A percentile compares a stretch with the other conserved stretches of the same genome.
Conservation (phyloP, 148 eudicot species). For the Fallopia convolvulus region DNA sequence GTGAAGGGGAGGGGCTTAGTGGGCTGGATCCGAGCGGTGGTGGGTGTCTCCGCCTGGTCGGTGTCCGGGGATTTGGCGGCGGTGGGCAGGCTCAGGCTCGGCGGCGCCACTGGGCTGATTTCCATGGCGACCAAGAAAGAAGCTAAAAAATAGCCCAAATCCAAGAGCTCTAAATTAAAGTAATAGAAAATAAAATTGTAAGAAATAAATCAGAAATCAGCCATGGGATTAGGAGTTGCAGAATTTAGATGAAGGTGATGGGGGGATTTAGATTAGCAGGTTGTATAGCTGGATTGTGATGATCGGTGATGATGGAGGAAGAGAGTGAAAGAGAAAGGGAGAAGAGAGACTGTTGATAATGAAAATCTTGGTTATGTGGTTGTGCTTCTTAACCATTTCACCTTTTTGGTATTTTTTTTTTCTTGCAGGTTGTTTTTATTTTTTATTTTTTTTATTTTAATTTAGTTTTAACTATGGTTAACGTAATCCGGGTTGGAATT, state of each 20-base stretch:
- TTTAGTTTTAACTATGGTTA: not conserved
- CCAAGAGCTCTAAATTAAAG: not conserved
- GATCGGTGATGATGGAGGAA: not conserved
- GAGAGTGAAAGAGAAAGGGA: conserved; percentile 11
- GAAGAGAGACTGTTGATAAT: conserved; percentile 34
- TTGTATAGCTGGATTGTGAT: conserved; percentile 9
- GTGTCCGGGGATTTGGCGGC: conserved; percentile 4
- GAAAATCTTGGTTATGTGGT: conserved; percentile 48
- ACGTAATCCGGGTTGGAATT: not conserved
- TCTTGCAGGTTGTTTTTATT: not conserved
- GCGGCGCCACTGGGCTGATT: conserved; percentile 3
- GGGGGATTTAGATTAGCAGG: not conserved
- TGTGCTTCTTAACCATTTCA: conserved; percentile 34
- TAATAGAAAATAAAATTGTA: too few species aligned
- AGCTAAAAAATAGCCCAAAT: not conserved
- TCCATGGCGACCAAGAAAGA: conserved; percentile 22
- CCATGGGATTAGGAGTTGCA: conserved; percentile 17
- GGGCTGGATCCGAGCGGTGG: conserved; percentile 36
- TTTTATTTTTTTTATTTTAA: not conserved
- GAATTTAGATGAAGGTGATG: not conserved
- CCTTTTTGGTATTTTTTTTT: not conserved
- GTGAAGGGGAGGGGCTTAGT: conserved; percentile 29
- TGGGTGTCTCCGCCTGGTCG: conserved; percentile 2
- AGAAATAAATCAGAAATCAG: not conserved
- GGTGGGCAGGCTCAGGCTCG: conserved; percentile 1